Evolutionary conservation across 352 stramenopile genomes (phyloP).

Genomic region (Phytophthora brassicae): DNA sequence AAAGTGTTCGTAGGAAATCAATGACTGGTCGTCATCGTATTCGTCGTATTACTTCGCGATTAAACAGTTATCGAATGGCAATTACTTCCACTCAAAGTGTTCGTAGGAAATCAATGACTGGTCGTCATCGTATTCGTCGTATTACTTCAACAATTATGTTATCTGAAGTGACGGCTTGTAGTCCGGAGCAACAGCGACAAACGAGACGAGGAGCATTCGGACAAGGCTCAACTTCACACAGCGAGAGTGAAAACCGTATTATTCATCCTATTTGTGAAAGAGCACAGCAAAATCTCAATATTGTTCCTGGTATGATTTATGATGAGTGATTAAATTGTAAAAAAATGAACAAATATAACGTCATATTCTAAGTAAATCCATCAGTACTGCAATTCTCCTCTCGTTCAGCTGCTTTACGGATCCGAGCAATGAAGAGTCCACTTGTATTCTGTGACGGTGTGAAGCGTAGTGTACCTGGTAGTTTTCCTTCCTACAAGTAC

Average conservation of each 20-base stretch:
- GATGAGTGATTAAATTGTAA: conserved; percentile 5
- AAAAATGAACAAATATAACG: background rate
- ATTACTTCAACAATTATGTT: conserved; percentile 14
- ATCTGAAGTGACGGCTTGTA: conserved; percentile 3
- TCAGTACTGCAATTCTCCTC: background rate
- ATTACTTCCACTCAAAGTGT: background rate
- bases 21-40: conserved; percentile 14
- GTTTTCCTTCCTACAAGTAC: conserved; percentile 40
- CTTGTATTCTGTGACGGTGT: conserved; percentile 70
- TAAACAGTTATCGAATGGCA: no score
- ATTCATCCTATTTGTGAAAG: conserved; percentile 1
- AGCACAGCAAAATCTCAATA: background rate
- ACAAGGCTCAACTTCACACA: conserved; percentile 10
- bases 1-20: conserved; percentile 7
- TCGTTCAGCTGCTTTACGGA: conserved; percentile 33
- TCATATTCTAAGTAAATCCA: conserved; percentile 1
- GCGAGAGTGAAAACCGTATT: conserved; percentile 1
- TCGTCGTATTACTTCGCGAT: conserved; percentile 19
- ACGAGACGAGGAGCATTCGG: conserved; percentile 16
- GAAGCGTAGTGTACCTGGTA: conserved; percentile 66
- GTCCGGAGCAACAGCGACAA: conserved; percentile 2
- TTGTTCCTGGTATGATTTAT: conserved; percentile 9
- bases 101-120: conserved; percentile 16
- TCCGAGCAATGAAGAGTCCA: conserved; percentile 74
- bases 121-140: conserved; percentile 16